phyloP scores from a whole-genome alignment of 1,284 basidiomycete species.

The Microbotryum saponariae region DNA sequence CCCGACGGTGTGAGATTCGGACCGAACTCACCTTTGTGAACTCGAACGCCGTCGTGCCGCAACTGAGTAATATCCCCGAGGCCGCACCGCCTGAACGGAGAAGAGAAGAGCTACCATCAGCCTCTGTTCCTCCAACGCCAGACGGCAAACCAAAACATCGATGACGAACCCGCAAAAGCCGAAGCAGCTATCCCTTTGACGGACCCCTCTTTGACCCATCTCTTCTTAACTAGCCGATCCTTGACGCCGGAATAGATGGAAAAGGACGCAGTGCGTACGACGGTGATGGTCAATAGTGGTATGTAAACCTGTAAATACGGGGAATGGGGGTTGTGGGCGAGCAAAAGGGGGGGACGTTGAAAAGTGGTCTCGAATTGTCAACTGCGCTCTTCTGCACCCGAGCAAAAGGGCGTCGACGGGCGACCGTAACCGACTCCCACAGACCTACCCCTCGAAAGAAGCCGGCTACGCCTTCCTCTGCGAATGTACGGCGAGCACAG shows the following conservation, averaged over 20 bases:
- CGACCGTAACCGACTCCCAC: not conserved
- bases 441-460: slow-evolving; percentile 69
- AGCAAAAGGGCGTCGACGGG: not conserved
- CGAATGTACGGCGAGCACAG: slow-evolving; percentile 47
- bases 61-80: slow-evolving; percentile 20
- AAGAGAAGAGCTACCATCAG: too few species aligned
- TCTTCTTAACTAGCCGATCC: slow-evolving; percentile 1
- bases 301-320: slow-evolving; percentile 53
- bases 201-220: not conserved
- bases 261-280: slow-evolving; percentile 67
- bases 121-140: too few species aligned
- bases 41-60: slow-evolving; percentile 30
- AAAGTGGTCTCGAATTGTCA: not conserved
- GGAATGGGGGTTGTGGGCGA: not conserved
- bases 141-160: too few species aligned
- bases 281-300: slow-evolving; percentile 90
- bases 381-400: not conserved
- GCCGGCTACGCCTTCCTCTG: slow-evolving; percentile 82
- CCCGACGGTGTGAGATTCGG: too few species aligned
- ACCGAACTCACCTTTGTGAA: slow-evolving; percentile 18
- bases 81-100: slow-evolving; percentile 21
- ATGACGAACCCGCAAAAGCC: slow-evolving; percentile 8
- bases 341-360: not conserved
- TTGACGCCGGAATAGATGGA: slow-evolving; percentile 42
- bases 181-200: not conserved